Percentiles rank a stretch among this genome's conserved stretches.
Evolutionary conservation across 805 yeast species (phyloP).

Genomic region (Metahyphopichia silvanorum): DNA sequence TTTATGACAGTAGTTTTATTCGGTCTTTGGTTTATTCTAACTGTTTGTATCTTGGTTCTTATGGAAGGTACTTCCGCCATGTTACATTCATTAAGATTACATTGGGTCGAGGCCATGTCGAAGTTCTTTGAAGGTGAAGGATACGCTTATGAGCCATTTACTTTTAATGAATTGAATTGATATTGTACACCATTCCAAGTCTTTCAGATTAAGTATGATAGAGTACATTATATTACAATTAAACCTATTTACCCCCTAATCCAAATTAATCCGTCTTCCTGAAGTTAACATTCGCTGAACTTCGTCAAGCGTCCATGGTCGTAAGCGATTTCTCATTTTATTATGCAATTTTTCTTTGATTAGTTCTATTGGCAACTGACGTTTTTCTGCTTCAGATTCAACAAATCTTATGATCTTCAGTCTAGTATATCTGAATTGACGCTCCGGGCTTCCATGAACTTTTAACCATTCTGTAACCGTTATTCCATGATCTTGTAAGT

Average conservation of each 20-base stretch:
- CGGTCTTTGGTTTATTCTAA: constrained; percentile 91
- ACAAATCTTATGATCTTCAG: constrained; percentile 24
- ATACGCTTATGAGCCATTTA: constrained; percentile 82
- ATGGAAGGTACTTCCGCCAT: constrained; percentile 99
- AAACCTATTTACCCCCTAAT: too few species aligned
- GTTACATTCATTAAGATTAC: constrained; percentile 97
- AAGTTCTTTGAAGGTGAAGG: constrained; percentile 98
- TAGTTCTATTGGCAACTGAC: constrained; percentile 13
- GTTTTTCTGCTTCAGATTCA: constrained; percentile 24
- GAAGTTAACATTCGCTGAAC: constrained; percentile 30
- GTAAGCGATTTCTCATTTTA: constrained; percentile 23
- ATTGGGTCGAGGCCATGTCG: constrained; percentile 99
- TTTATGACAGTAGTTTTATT: constrained; percentile 74
- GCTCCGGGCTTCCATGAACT: constrained; percentile 25
- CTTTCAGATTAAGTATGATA: too few species aligned
- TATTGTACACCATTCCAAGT: neutral
- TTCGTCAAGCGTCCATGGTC: constrained; percentile 32
- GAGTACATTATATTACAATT: too few species aligned
- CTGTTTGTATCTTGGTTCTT: constrained; percentile 84
- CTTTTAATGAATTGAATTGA: constrained; percentile 43
- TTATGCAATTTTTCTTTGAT: constrained; percentile 24
- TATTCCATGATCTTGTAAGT: constrained; percentile 18
- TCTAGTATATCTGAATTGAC: constrained; percentile 27
- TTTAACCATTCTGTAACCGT: constrained; percentile 28
- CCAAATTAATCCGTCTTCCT: constrained; percentile 21